These are phyloP conservation scores for Comarum palustre DNA, from an alignment of 306 rosid genomes.

Conservation along the genomic window DNA sequence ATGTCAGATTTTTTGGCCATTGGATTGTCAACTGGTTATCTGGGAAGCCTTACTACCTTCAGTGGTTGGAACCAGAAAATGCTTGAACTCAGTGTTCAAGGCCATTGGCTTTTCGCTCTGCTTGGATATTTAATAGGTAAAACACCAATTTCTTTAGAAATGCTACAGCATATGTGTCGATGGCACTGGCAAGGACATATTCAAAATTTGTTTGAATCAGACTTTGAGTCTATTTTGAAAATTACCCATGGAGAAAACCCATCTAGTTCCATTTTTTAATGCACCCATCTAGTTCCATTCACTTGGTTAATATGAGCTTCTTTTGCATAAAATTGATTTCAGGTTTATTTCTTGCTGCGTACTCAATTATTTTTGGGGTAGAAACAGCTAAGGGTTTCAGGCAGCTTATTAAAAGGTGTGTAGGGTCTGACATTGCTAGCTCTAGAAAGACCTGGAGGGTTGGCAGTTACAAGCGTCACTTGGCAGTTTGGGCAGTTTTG, in stretches of 20 bases:
- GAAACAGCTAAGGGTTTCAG: constrained; percentile 75
- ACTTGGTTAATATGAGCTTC: neutral
- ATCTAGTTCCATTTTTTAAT: neutral
- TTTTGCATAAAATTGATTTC: constrained; percentile 19
- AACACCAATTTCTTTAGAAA: neutral
- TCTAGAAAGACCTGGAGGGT: constrained; percentile 39
- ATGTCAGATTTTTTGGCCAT: constrained; percentile 71
- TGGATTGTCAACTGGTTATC: constrained; percentile 74
- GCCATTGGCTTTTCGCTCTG: constrained; percentile 58
- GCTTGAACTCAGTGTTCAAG: constrained; percentile 67
- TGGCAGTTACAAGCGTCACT: constrained; percentile 37
- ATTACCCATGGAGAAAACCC: neutral
- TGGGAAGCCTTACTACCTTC: constrained; percentile 93
- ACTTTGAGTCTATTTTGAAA: constrained; percentile 16
- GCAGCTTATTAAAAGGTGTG: constrained; percentile 37
- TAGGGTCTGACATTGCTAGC: constrained; percentile 20
- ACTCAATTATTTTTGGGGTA: constrained; percentile 57
- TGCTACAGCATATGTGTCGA: neutral
- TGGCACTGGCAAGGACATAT: neutral
- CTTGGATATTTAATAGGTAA: constrained; percentile 77
- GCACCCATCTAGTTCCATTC: neutral
- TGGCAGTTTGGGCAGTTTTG: constrained; percentile 35
- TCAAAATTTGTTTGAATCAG: neutral
- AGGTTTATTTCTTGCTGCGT: constrained; percentile 73
- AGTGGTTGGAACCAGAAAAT: constrained; percentile 95